Percentiles rank a stretch among this genome's conserved stretches.
Evolutionary conservation across 768 basidiomycete genomes (phyloP).

Genomic region (Candolleomyces efflorescens): DNA sequence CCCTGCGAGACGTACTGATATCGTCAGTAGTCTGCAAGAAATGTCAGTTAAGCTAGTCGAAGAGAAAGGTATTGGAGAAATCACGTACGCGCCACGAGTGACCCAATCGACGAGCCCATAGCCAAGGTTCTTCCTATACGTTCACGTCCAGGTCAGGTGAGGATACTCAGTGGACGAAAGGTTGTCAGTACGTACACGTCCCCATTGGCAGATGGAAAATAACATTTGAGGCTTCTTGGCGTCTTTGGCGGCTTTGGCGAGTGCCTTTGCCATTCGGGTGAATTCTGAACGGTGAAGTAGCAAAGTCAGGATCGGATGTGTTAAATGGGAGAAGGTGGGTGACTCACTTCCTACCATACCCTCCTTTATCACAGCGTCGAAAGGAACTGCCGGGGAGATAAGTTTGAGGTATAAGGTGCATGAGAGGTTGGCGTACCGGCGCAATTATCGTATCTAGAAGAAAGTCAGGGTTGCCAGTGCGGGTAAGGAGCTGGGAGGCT

Average conservation of each 20-base stretch:
- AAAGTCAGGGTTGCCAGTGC: not conserved
- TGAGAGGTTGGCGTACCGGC: slow-evolving; percentile 43
- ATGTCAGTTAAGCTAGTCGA: not conserved
- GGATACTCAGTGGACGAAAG: not conserved
- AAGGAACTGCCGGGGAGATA: slow-evolving; percentile 37
- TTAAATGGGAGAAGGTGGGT: not conserved
- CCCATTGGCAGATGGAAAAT: slow-evolving; percentile 67
- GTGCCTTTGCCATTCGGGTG: slow-evolving; percentile 57
- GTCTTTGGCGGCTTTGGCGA: slow-evolving; percentile 40
- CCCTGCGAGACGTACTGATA: slow-evolving; percentile 12
- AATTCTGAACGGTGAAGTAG: slow-evolving; percentile 25
- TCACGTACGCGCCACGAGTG: not conserved
- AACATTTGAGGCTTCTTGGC: slow-evolving; percentile 52
- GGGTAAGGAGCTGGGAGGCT: slow-evolving; percentile 11
- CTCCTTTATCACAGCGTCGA: slow-evolving; percentile 49
- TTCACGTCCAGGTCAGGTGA: not conserved
- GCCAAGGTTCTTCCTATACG: slow-evolving; percentile 55
- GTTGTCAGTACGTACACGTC: slow-evolving; percentile 38
- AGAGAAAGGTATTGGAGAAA: not conserved
- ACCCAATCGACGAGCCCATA: slow-evolving; percentile 41
- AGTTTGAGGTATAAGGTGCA: too few species aligned
- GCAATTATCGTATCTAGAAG: slow-evolving; percentile 55
- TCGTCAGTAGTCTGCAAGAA: not conserved
- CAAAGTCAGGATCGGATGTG: too few species aligned
- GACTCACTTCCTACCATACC: slow-evolving; percentile 43